Conservation (phyloP, 257 asterid species). For the Ilex asprella region DNA sequence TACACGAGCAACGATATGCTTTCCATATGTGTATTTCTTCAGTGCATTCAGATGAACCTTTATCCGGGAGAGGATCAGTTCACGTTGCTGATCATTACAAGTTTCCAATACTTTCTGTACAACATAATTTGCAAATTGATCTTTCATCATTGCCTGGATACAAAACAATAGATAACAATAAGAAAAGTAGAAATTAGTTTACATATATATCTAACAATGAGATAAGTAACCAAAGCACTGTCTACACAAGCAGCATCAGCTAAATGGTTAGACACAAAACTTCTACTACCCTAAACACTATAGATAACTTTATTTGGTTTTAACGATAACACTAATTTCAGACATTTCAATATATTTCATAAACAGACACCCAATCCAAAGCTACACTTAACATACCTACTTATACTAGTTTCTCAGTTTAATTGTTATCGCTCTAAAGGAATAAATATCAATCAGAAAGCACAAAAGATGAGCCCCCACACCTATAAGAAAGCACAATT, state of each 20-base stretch:
- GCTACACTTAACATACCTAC: too few relatives aligned
- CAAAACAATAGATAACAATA: conserved; percentile 4
- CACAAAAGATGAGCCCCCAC: too few relatives aligned
- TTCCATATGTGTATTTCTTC: conserved; percentile 80
- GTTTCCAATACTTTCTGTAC: conserved; percentile 86
- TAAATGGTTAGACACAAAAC: too few relatives aligned
- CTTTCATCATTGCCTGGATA: conserved; percentile 83
- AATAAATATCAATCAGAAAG: too few relatives aligned
- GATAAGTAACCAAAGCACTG: neutral
- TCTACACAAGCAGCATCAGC: neutral
- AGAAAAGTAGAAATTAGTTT: conserved; percentile 4
- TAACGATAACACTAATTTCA: too few relatives aligned
- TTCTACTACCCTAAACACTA: too few relatives aligned
- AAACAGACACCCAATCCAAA: too few relatives aligned
- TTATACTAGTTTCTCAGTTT: too few relatives aligned
- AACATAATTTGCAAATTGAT: conserved; percentile 77
- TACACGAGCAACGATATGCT: conserved; percentile 80
- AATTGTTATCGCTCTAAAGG: too few relatives aligned
- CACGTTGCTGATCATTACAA: conserved; percentile 76
- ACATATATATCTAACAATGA: neutral
- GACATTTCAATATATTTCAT: too few relatives aligned
- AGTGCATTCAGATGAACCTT: conserved; percentile 75
- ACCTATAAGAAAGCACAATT: too few relatives aligned
- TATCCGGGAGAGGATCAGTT: conserved; percentile 63
- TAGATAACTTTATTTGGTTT: too few relatives aligned